phyloP scores from a whole-genome alignment of 345 rosid species.

The Aethionema arabicum region DNA sequence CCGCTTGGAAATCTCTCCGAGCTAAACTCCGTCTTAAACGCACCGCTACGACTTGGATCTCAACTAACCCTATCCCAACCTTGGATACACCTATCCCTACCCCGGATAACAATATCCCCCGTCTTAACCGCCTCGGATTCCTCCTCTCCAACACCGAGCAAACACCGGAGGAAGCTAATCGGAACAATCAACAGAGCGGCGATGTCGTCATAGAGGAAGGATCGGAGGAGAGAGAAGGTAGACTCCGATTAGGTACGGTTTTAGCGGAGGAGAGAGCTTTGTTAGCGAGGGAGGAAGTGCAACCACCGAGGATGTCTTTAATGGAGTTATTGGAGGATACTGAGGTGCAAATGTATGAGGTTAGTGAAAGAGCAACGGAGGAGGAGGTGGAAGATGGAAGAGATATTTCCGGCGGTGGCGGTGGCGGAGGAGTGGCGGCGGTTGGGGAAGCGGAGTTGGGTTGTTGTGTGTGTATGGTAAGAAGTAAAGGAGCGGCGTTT shows the following conservation, averaged over 20 bases:
- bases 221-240: conserved; percentile 27
- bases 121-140: conserved; percentile 26
- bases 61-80: conserved; percentile 43
- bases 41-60: conserved; percentile 62
- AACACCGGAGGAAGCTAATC: conserved; percentile 18
- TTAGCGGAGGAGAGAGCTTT: conserved; percentile 55
- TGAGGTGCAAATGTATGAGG: conserved; percentile 54
- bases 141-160: conserved; percentile 40
- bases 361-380: conserved; percentile 43
- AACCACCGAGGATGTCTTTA: conserved; percentile 74
- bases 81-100: conserved; percentile 40
- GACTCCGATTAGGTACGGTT: conserved; percentile 33
- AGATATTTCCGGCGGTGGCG: conserved; percentile 23
- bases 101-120: neutral
- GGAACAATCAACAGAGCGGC: conserved; percentile 32
- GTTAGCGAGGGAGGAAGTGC: conserved; percentile 48
- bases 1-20: conserved; percentile 64
- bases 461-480: conserved; percentile 97
- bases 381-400: conserved; percentile 35
- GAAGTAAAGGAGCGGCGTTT: conserved; percentile 94
- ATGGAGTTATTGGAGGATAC: conserved; percentile 90
- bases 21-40: conserved; percentile 64
- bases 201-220: neutral
- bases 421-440: conserved; percentile 24
- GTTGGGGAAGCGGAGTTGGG: conserved; percentile 34